Base-by-base conservation (phyloP, 2,329 filamentous ascomycete genomes). In the Aaosphaeria pasadenensis region DNA sequence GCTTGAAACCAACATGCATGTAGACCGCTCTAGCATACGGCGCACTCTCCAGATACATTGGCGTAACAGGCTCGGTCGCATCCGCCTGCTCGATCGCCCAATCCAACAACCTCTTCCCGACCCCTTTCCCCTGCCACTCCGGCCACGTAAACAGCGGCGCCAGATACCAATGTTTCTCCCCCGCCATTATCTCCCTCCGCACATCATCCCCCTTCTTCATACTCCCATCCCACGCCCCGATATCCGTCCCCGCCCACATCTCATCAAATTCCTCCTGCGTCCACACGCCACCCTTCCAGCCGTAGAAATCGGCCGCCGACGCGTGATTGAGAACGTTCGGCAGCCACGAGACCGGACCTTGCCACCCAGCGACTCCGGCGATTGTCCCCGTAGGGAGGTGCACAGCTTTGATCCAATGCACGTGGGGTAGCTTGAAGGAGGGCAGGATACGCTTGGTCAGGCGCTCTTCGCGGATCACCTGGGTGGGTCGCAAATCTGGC, bases 61-160 rank as follows among this genome's bases (percentile, higher is more conserved):
- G 55, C 43, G 56, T 64, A n/a, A 45, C 11, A 28, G 63, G 60
- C 0, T 40, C 49, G 17, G 44, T 48, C 0, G n/a, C 44, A 59
- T 69, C 66, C 11, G 66, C 64, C 56, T 59, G 50, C n/a, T 57
- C 39, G 43, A 66, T 59, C 28, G 56, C 64, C 64, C 64, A 69
- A 17, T 54, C 36, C 49, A 69, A 30, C 49, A 69, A 43, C 39
- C 46, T 54, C 38, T 48, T 64, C 30, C 55, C 66, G 0, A 67
- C 58, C 0, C 66, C 66, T 11, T 51, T 51, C 0, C 64, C 63
- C 48, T 66, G 66, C 32, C 43, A 67, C 42, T 62, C 57, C 0
- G 64, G 64, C 53, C 50, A 67, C 5, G 55, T 61, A 4, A 62
- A 39, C n/a, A 69, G 33, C 28, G 59, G 53, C 41, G 56, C 58